phyloP scores from a whole-genome alignment of 2,329 filamentous ascomycete genomes.

The Aspergillus bombycis region DNA sequence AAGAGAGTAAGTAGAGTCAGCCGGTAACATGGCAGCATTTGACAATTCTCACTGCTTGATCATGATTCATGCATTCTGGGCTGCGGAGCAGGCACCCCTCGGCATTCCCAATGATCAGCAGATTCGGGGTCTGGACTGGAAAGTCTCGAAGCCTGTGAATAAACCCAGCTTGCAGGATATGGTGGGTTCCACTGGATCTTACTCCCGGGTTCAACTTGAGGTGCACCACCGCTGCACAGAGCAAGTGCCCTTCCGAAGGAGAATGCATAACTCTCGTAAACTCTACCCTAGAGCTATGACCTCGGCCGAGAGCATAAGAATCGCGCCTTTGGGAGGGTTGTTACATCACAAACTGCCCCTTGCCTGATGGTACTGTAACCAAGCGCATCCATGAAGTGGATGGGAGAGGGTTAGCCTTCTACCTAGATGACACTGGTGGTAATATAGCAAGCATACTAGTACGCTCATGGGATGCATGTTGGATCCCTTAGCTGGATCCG shows the following conservation, averaged over 20 bases:
- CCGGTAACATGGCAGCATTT: slow-evolving; percentile 16
- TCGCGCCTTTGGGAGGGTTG: background rate
- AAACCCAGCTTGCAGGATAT: background rate
- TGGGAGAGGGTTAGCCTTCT: background rate
- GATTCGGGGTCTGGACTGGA: slow-evolving; percentile 1
- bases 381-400: background rate
- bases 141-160: background rate
- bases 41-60: slow-evolving; percentile 11
- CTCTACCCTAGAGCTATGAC: slow-evolving; percentile 4
- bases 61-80: slow-evolving; percentile 23
- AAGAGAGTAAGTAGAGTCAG: slow-evolving; percentile 21
- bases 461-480: background rate
- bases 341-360: background rate
- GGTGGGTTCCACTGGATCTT: background rate
- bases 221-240: background rate
- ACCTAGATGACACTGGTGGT: background rate
- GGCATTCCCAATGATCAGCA: slow-evolving; percentile 21
- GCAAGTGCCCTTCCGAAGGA: background rate
- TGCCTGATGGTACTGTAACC: background rate
- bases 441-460: background rate
- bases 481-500: background rate
- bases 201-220: background rate
- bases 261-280: slow-evolving; percentile 2
- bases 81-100: slow-evolving; percentile 17
- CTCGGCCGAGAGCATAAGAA: background rate